These are phyloP conservation scores for Desmodesmus armatus DNA, from an alignment of 139 green algal species.

Conservation along the genomic window DNA sequence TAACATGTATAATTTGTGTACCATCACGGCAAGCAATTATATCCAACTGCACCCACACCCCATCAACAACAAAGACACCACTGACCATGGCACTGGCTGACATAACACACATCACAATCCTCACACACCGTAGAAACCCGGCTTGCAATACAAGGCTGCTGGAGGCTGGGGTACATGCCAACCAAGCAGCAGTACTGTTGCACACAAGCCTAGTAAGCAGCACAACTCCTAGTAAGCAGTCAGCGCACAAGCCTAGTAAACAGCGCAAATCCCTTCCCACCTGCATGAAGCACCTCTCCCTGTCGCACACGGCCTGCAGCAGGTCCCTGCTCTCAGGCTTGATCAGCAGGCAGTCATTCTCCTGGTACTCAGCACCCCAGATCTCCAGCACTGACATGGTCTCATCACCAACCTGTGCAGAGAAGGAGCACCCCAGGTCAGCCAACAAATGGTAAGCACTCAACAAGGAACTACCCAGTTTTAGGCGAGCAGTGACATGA, in stretches of 20 bases:
- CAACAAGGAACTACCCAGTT: no score
- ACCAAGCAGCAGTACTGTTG: neutral
- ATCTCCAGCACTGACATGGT: slow-evolving; percentile 99
- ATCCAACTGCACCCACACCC: no score
- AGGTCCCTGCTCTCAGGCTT: slow-evolving; percentile 75
- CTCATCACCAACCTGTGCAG: slow-evolving; percentile 86
- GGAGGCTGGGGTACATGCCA: no score
- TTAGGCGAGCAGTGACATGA: no score
- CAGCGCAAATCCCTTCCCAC: slow-evolving; percentile 50
- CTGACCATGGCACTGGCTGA: no score
- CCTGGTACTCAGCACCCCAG: slow-evolving; percentile 99
- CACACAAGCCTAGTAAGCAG: neutral
- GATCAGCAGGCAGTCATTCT: slow-evolving; percentile 97
- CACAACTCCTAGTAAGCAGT: slow-evolving; percentile 1
- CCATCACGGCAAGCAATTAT: slow-evolving; percentile 49
- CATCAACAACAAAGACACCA: no score
- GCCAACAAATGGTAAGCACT: no score
- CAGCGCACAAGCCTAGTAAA: neutral
- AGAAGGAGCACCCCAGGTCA: neutral
- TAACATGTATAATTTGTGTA: slow-evolving; percentile 59
- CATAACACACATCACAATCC: no score
- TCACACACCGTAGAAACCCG: no score
- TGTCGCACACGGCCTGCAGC: slow-evolving; percentile 89
- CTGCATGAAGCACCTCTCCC: slow-evolving; percentile 94
- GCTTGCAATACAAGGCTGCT: no score